Percentiles rank a stretch among this genome's conserved stretches.
Conservation (phyloP, 257 asterid species). For the Lavandula angustifolia region DNA sequence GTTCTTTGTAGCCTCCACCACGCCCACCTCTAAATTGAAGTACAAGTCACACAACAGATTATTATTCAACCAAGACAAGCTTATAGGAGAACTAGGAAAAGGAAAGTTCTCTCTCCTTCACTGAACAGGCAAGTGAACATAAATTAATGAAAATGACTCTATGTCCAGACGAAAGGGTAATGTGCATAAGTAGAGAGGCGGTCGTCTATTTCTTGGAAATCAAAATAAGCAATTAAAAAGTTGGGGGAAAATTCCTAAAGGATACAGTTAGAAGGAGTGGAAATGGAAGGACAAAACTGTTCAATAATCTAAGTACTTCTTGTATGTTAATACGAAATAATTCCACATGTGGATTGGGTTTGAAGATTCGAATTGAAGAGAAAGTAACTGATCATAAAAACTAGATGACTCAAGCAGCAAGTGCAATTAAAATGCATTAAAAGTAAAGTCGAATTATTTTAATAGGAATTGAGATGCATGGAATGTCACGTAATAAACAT, state of each 20-base stretch:
- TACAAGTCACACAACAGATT: conserved; percentile 25
- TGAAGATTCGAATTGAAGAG: conserved; percentile 6
- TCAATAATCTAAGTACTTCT: neutral
- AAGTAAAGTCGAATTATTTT: neutral
- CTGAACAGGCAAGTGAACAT: neutral
- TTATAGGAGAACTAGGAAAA: neutral
- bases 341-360: neutral
- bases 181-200: neutral
- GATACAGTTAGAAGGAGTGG: neutral
- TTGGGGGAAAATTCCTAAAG: neutral
- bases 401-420: neutral
- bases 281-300: neutral
- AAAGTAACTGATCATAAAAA: neutral
- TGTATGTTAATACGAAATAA: neutral
- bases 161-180: conserved; percentile 6
- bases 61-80: conserved; percentile 24
- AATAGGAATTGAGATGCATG: neutral
- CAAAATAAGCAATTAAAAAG: neutral
- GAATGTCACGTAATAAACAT: neutral
- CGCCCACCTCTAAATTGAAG: conserved; percentile 84
- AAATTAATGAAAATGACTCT: neutral
- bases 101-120: conserved; percentile 12
- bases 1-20: conserved; percentile 98
- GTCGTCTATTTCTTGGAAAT: neutral
- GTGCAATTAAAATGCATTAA: conserved; percentile 8